These are phyloP conservation scores for Colletotrichum shisoi DNA, from an alignment of 2,329 filamentous ascomycete species.

Conservation along the genomic window DNA sequence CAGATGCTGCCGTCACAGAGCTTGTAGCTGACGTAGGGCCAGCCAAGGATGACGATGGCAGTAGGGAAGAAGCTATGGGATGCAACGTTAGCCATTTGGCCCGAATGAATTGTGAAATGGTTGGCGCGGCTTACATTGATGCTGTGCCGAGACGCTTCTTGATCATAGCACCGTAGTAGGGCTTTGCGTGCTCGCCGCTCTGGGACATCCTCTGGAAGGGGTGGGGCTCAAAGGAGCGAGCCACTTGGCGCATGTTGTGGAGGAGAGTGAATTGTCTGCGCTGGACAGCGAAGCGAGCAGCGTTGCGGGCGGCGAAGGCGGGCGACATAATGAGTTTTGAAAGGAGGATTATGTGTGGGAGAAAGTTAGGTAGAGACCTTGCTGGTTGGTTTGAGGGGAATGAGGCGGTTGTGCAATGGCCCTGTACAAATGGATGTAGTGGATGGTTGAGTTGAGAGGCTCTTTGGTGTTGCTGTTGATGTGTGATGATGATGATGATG, in stretches of 20 bases:
- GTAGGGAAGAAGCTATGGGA: conserved; percentile 20
- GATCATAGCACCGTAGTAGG: conserved; percentile 51
- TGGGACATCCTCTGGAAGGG: conserved; percentile 50
- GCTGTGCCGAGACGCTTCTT: conserved; percentile 45
- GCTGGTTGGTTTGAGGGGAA: conserved; percentile 24
- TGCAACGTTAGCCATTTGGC: conserved; percentile 12
- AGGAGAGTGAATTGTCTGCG: conserved; percentile 50
- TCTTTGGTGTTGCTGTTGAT: conserved; percentile 29
- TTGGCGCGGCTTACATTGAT: conserved; percentile 47
- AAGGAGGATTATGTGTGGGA: conserved; percentile 10
- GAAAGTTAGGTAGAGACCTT: conserved; percentile 24
- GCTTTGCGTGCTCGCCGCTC: conserved; percentile 43
- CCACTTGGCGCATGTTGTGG: conserved; percentile 48
- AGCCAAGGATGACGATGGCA: conserved; percentile 33
- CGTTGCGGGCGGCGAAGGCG: conserved; percentile 48
- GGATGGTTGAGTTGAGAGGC: conserved; percentile 37
- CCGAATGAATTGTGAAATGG: not conserved
- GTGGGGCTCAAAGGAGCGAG: conserved; percentile 51
- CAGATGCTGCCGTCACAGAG: conserved; percentile 33
- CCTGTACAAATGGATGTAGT: conserved; percentile 26
- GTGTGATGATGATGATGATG: conserved; percentile 37
- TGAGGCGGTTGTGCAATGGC: conserved; percentile 27
- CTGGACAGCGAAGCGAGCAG: conserved; percentile 41
- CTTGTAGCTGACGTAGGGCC: conserved; percentile 34
- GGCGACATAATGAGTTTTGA: conserved; percentile 45